These are phyloP conservation scores for Colletotrichum sp. DNA, from an alignment of 2,329 filamentous ascomycete species.

Conservation along the genomic window DNA sequence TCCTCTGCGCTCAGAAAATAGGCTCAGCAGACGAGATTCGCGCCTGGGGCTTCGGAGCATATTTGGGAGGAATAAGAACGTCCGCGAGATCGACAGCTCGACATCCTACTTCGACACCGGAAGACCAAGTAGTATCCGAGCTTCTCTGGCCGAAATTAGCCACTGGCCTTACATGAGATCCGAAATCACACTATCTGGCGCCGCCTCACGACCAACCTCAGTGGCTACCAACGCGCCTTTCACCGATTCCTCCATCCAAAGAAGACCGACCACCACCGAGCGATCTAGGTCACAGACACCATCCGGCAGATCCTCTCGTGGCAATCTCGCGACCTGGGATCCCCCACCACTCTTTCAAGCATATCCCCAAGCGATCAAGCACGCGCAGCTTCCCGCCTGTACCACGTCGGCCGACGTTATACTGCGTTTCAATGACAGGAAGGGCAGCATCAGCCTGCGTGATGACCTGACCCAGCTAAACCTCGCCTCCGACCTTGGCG, in stretches of 20 bases:
- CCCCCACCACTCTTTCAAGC: constrained; percentile 85
- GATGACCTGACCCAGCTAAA: constrained; percentile 34
- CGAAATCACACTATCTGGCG: constrained; percentile 5
- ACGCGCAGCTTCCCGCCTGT: constrained; percentile 72
- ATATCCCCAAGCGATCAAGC: constrained; percentile 82
- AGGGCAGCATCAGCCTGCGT: constrained; percentile 41
- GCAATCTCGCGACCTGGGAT: constrained; percentile 57
- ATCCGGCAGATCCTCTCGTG: constrained; percentile 25
- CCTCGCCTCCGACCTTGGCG: constrained; percentile 24
- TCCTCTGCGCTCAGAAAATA: constrained; percentile 45
- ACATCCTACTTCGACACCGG: constrained; percentile 32
- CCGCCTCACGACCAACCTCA: neutral
- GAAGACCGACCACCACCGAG: constrained; percentile 6
- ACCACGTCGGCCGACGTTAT: constrained; percentile 72
- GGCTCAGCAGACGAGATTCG: constrained; percentile 53
- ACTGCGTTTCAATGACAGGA: constrained; percentile 63
- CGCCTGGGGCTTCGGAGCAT: constrained; percentile 56
- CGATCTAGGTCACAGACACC: constrained; percentile 1
- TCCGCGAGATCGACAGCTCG: constrained; percentile 36
- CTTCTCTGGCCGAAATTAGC: constrained; percentile 50
- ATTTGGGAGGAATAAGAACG: constrained; percentile 50
- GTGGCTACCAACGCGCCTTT: constrained; percentile 7
- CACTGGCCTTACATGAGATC: constrained; percentile 42
- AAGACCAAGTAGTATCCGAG: constrained; percentile 44
- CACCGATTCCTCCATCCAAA: constrained; percentile 4